phyloP scores from a whole-genome alignment of 140 eudicot genomes.

The Oenanthe javanica region DNA sequence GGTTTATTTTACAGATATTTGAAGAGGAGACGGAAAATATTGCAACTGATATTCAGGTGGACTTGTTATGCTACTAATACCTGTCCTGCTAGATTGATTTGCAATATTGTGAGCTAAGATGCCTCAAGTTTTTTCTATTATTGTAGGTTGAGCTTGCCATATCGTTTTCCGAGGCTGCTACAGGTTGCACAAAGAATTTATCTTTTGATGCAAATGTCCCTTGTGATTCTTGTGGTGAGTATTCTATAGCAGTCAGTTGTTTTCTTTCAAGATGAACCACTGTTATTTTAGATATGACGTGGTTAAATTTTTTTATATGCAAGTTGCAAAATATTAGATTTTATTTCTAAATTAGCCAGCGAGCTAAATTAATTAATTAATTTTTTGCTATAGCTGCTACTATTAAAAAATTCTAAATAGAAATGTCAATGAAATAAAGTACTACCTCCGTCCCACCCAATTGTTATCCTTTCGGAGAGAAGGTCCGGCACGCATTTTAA shows the following conservation, averaged over 20 bases:
- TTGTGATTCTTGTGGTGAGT: constrained; percentile 79
- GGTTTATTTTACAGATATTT: constrained; percentile 51
- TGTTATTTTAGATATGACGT: background rate
- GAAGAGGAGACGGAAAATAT: constrained; percentile 49
- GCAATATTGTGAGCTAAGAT: constrained; percentile 1
- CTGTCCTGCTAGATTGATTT: constrained; percentile 5
- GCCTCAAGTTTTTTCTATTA: constrained; percentile 12
- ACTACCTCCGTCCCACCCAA: too few relatives aligned
- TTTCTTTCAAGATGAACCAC: background rate
- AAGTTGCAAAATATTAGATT: background rate
- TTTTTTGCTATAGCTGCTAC: background rate
- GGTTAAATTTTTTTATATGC: background rate
- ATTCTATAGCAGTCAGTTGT: background rate
- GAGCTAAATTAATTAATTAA: background rate
- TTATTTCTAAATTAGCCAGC: background rate
- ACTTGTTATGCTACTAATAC: constrained; percentile 3
- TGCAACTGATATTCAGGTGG: constrained; percentile 74
- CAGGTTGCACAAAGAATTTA: constrained; percentile 81
- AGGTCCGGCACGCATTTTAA: too few relatives aligned
- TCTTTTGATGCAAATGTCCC: constrained; percentile 66
- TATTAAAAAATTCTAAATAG: background rate
- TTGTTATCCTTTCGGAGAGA: too few relatives aligned
- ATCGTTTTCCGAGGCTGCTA: constrained; percentile 81
- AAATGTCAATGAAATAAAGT: background rate
- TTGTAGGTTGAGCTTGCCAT: constrained; percentile 71